phyloP scores from a whole-genome alignment of 352 stramenopile species.

The Aphanomyces astaci region DNA sequence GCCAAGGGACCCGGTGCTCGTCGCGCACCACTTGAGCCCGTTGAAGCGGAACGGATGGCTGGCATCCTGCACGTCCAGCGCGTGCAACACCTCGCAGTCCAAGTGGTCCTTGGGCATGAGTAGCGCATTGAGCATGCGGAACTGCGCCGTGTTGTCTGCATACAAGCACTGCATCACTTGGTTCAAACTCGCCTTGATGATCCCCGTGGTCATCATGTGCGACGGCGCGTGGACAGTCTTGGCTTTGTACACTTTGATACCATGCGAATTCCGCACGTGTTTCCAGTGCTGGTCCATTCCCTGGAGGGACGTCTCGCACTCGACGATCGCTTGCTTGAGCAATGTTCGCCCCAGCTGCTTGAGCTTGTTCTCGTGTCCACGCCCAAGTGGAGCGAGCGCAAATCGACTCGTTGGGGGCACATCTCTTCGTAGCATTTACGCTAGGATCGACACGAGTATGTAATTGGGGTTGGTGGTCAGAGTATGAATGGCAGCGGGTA shows the following conservation, averaged over 20 bases:
- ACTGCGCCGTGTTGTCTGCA: slow-evolving; percentile 2
- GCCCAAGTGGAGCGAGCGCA: background rate
- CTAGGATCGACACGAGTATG: background rate
- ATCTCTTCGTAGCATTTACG: background rate
- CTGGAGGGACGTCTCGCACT: slow-evolving; percentile 16
- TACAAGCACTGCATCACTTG: slow-evolving; percentile 14
- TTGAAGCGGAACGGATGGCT: slow-evolving; percentile 19
- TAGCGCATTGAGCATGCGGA: slow-evolving; percentile 10
- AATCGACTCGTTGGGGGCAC: background rate
- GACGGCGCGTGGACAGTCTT: background rate
- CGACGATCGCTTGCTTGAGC: slow-evolving; percentile 10
- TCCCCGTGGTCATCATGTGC: slow-evolving; percentile 10
- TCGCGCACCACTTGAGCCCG: slow-evolving; percentile 19
- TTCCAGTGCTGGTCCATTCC: slow-evolving; percentile 19
- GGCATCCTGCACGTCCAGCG: slow-evolving; percentile 14
- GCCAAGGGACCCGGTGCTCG: background rate
- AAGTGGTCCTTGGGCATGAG: slow-evolving; percentile 22
- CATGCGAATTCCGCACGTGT: slow-evolving; percentile 8
- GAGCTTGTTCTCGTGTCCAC: background rate
- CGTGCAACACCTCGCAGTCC: slow-evolving; percentile 20
- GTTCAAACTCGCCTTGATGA: background rate
- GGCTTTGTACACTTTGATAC: slow-evolving; percentile 22
- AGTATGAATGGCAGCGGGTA: background rate
- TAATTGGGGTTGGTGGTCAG: background rate
- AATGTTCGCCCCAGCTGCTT: background rate